Conservation (phyloP, 805 yeast genomes). For the Metschnikowia dekortorum region DNA sequence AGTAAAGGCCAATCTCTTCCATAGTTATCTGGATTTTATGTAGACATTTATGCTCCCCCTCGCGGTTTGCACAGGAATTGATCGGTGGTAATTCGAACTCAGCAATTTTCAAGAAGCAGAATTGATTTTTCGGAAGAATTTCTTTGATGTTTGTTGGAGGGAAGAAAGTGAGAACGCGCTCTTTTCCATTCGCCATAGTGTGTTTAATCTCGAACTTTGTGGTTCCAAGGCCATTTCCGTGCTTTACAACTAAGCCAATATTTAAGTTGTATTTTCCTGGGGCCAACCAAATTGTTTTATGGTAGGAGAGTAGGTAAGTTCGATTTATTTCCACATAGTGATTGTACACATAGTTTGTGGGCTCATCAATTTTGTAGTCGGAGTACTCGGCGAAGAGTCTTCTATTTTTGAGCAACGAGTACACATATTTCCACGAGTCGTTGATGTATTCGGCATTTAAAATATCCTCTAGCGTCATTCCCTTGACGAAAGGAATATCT, state of each 20-base stretch:
- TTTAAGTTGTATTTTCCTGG: constrained; percentile 49
- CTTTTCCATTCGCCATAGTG: constrained; percentile 22
- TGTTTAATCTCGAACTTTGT: constrained; percentile 47
- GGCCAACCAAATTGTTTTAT: constrained; percentile 42
- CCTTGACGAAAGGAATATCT: constrained; percentile 13
- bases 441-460: constrained; percentile 25
- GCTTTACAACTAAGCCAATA: constrained; percentile 49
- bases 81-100: constrained; percentile 34
- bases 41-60: constrained; percentile 19
- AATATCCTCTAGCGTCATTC: not conserved
- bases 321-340: constrained; percentile 46
- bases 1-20: constrained; percentile 54
- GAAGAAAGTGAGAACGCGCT: constrained; percentile 38
- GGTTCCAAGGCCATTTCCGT: constrained; percentile 55
- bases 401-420: constrained; percentile 47
- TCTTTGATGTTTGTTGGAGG: constrained; percentile 58
- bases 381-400: constrained; percentile 48
- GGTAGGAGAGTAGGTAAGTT: constrained; percentile 46
- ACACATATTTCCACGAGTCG: constrained; percentile 55
- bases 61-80: not conserved
- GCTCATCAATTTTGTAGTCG: constrained; percentile 45
- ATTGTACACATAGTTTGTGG: constrained; percentile 39
- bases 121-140: constrained; percentile 48
- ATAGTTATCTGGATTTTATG: constrained; percentile 40
- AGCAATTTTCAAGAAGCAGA: constrained; percentile 50